Conservation (phyloP, 208 protist species). For the Leishmania arabica region DNA sequence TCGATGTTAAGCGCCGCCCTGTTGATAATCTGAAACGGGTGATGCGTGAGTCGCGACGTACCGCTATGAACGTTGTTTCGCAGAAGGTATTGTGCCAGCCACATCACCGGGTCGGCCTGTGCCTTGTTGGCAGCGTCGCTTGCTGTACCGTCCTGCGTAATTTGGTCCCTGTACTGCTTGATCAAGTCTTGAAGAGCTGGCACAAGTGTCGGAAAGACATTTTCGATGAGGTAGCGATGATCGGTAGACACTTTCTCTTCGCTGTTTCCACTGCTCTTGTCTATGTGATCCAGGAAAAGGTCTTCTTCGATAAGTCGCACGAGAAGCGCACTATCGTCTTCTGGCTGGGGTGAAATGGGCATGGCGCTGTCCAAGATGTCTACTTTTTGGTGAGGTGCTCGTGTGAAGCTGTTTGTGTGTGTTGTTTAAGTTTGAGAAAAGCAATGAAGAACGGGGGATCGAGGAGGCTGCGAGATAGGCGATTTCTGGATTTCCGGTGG, state of each 20-base stretch:
- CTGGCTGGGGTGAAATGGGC: neutral
- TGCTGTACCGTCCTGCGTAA: slow-evolving; percentile 3
- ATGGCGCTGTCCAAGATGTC: neutral
- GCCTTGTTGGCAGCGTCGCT: slow-evolving; percentile 23
- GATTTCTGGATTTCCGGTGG: neutral
- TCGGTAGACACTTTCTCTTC: slow-evolving; percentile 24
- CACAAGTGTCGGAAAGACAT: slow-evolving; percentile 78
- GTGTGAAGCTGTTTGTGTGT: neutral
- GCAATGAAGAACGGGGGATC: neutral
- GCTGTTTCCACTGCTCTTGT: slow-evolving; percentile 11
- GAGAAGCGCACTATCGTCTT: slow-evolving; percentile 9
- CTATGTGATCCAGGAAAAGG: slow-evolving; percentile 56
- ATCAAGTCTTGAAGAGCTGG: slow-evolving; percentile 65
- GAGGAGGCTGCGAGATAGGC: neutral
- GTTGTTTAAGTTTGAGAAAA: neutral
- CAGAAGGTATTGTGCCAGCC: slow-evolving; percentile 79
- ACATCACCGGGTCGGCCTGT: slow-evolving; percentile 56
- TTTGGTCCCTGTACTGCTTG: slow-evolving; percentile 27
- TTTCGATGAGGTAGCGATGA: slow-evolving; percentile 60
- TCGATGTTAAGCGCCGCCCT: slow-evolving; percentile 40
- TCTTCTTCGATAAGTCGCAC: slow-evolving; percentile 75
- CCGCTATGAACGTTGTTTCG: slow-evolving; percentile 61
- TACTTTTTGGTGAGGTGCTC: neutral
- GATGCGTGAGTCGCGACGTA: slow-evolving; percentile 38
- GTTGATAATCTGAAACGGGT: slow-evolving; percentile 68